Percentiles rank a stretch among this genome's conserved stretches.
Conservation (phyloP, 192 early-diverging fungal genomes). For the Backusella westeae region DNA sequence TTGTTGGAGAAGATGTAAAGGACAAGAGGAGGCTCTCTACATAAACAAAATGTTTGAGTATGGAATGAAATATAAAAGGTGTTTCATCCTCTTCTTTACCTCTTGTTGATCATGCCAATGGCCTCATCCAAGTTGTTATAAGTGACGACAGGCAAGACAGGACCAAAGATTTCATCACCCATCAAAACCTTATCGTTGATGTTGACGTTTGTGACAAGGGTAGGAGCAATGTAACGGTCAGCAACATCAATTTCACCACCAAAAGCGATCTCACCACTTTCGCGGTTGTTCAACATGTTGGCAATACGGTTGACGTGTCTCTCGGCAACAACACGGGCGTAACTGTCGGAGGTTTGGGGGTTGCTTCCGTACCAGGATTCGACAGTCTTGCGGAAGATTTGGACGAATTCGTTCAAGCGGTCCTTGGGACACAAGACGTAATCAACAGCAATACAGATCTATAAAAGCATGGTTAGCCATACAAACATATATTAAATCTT, state of each 20-base stretch:
- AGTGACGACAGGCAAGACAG: conserved; percentile 78
- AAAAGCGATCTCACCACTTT: conserved; percentile 49
- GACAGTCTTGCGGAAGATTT: conserved; percentile 38
- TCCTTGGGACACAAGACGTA: conserved; percentile 62
- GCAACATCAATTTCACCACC: conserved; percentile 61
- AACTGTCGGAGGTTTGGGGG: conserved; percentile 41
- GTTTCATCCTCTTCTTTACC: conserved; percentile 14
- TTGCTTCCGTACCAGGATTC: conserved; percentile 42
- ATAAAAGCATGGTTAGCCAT: not conserved
- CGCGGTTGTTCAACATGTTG: conserved; percentile 43
- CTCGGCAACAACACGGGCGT: conserved; percentile 59
- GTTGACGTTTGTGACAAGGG: conserved; percentile 72
- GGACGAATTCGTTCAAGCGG: conserved; percentile 46
- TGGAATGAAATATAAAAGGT: no score
- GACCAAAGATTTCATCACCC: conserved; percentile 91
- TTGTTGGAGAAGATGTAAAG: conserved; percentile 72
- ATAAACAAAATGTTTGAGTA: not conserved
- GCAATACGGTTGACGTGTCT: conserved; percentile 64
- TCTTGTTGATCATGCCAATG: conserved; percentile 56
- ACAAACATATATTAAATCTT: not conserved
- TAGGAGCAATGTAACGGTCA: conserved; percentile 79
- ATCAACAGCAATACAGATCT: conserved; percentile 81
- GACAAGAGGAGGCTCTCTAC: conserved; percentile 71
- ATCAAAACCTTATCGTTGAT: conserved; percentile 58
- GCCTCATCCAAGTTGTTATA: conserved; percentile 65